Conservation (phyloP, 495 filamentous ascomycete genomes). For the Letharia lupina region DNA sequence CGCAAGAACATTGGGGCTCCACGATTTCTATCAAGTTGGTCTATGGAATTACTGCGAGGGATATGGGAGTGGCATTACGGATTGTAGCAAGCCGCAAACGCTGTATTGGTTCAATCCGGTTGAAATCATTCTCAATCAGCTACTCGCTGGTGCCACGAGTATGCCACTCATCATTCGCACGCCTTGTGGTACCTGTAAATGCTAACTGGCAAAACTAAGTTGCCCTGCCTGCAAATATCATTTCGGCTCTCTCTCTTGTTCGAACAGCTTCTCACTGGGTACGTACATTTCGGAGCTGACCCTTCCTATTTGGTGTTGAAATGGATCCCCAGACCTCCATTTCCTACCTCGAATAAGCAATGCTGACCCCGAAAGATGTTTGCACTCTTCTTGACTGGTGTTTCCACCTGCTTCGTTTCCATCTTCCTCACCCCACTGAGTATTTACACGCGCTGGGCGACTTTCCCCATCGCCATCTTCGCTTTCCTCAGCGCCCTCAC, state of each 20-base stretch:
- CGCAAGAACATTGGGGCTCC: slow-evolving; percentile 77
- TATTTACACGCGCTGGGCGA: slow-evolving; percentile 43
- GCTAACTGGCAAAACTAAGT: slow-evolving; percentile 40
- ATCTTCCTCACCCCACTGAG: slow-evolving; percentile 54
- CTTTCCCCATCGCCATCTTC: slow-evolving; percentile 50
- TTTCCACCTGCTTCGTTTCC: slow-evolving; percentile 51
- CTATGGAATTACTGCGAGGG: slow-evolving; percentile 89
- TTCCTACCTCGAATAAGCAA: no score
- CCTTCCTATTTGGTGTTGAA: no score
- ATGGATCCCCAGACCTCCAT: no score
- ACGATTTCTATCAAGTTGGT: slow-evolving; percentile 91
- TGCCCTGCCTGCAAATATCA: slow-evolving; percentile 64
- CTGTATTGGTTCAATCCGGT: slow-evolving; percentile 92
- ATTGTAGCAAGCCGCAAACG: slow-evolving; percentile 56
- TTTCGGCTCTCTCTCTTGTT: slow-evolving; percentile 63
- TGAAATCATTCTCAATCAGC: slow-evolving; percentile 63
- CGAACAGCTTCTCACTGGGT: slow-evolving; percentile 63
- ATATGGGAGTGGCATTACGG: slow-evolving; percentile 63
- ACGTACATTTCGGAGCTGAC: no score
- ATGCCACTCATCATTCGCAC: slow-evolving; percentile 26
- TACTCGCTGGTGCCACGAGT: slow-evolving; percentile 73
- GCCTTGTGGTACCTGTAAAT: neutral
- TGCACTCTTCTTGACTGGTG: no score
- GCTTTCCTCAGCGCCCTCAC: slow-evolving; percentile 55
- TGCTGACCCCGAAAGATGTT: no score